Evolutionary conservation across 129 eudicot species (phyloP).

Genomic region (Gnaphalium uliginosum): DNA sequence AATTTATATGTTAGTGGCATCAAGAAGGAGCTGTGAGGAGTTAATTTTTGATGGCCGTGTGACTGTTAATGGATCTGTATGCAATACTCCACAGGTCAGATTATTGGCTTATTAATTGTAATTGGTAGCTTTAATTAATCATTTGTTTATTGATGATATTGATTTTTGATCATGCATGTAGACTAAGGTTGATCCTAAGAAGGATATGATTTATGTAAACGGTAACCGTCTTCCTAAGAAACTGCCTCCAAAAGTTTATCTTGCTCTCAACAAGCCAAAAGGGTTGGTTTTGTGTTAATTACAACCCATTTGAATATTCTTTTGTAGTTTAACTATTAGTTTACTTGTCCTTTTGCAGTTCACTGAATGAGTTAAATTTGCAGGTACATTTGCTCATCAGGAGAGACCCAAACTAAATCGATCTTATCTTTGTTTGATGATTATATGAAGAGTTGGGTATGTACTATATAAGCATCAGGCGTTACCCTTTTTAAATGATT

Average conservation of each 20-base stretch:
- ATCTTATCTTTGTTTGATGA: constrained; percentile 67
- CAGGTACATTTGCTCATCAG: constrained; percentile 95
- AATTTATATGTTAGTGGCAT: constrained; percentile 66
- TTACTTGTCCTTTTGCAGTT: constrained; percentile 14
- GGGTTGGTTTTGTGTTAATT: constrained; percentile 68
- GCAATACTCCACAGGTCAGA: constrained; percentile 90
- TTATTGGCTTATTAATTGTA: not conserved
- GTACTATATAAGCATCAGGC: constrained; percentile 12
- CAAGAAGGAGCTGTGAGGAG: constrained; percentile 93
- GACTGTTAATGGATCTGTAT: constrained; percentile 87
- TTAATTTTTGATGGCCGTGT: constrained; percentile 82
- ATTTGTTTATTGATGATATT: constrained; percentile 10
- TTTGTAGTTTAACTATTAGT: not conserved
- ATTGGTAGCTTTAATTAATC: constrained; percentile 15
- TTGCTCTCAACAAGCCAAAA: constrained; percentile 98
- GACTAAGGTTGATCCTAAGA: constrained; percentile 94
- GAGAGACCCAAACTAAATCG: constrained; percentile 78
- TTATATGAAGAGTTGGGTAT: constrained; percentile 83
- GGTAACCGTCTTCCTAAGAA: constrained; percentile 91
- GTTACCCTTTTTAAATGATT: constrained; percentile 5
- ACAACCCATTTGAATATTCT: not conserved
- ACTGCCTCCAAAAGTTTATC: constrained; percentile 89
- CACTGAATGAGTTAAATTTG: not conserved
- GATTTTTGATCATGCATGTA: constrained; percentile 36
- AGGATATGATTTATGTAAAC: constrained; percentile 87